Base-by-base conservation (phyloP, 148 eudicot species). In the Amaranthus hypochondriacus region DNA sequence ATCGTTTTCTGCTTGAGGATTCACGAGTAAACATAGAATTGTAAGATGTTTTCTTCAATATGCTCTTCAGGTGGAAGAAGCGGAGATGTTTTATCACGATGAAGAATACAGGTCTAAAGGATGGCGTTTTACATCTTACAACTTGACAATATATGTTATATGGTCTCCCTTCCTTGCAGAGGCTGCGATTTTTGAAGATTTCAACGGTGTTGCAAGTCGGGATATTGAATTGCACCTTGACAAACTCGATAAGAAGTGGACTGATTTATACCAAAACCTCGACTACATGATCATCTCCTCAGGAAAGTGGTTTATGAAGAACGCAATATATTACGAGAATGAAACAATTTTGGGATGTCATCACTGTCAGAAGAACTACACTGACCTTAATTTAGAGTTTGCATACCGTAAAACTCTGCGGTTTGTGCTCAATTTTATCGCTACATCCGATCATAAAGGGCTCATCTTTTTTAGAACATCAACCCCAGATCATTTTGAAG, bases 401-500 rank as follows among this genome's bases (percentile, higher is more conserved):
- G 89, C 85, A 39, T 88, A 88, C 62, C 85, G 84, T 43, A 84
- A 76, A 72, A 66, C 86, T 69, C 85, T 88, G 52, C 55, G 76
- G 49, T 69, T 62, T 13, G 77, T 81, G 60, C 84, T 88, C 55
- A 77, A 85, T 54, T 88, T 81, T 73, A 81, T 88, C 61, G 70
- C 81, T 54, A 43, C 73, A 46, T 86, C 92, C 21, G 70, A 75
- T 65, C 88, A 84, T 77, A 84, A 74, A 62, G 92, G 88, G 18
- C 47, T 76, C 43, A 76, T 88, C 8, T 84, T 88, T 74, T 88
- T 81, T 68, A 78, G 86, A 67, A 86, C 89, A 46, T 73, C 88
- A 3, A 87, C 93, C 6, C 96, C 97, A 0, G 93, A 88, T 81
- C 97, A 92, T 75, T 92, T 90, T 75, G 97, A 92, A 77, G 85